phyloP scores from a whole-genome alignment of 73 alveolate species.

The Effrenium voratum region DNA sequence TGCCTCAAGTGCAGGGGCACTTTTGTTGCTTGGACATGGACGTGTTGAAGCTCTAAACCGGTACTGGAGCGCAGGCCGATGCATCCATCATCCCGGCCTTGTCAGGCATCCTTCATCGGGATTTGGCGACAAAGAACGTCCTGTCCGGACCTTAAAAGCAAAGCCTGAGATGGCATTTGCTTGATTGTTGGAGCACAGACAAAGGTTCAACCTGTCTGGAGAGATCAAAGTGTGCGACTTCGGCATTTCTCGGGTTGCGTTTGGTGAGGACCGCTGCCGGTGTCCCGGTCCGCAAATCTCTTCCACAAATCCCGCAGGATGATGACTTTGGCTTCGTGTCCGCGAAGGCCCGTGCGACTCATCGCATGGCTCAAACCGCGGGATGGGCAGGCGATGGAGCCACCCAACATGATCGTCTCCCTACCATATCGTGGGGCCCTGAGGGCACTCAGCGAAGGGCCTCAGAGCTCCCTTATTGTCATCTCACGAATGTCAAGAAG shows the following conservation, averaged over 20 bases:
- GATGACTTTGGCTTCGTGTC: constrained; percentile 50
- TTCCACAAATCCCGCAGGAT: neutral
- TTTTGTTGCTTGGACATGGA: too few relatives aligned
- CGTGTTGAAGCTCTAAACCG: too few relatives aligned
- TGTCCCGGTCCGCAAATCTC: neutral
- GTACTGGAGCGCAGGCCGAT: too few relatives aligned
- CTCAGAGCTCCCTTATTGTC: too few relatives aligned
- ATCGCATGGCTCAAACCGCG: neutral
- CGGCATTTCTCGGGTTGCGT: constrained; percentile 79
- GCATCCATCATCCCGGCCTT: neutral
- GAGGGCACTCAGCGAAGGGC: neutral
- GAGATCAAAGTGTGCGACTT: constrained; percentile 94
- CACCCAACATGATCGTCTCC: constrained; percentile 72
- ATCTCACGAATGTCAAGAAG: neutral
- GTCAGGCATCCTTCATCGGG: constrained; percentile 70
- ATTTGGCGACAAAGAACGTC: constrained; percentile 88
- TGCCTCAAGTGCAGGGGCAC: too few relatives aligned
- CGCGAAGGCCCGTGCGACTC: constrained; percentile 12
- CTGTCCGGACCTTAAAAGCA: neutral
- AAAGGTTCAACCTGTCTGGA: constrained; percentile 81
- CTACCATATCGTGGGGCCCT: constrained; percentile 6
- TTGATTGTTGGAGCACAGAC: neutral
- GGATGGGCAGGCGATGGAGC: constrained; percentile 32
- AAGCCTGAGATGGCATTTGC: neutral
- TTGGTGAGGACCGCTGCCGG: constrained; percentile 42